Conservation (phyloP, 768 basidiomycete species). For the Amanita phalloides region DNA sequence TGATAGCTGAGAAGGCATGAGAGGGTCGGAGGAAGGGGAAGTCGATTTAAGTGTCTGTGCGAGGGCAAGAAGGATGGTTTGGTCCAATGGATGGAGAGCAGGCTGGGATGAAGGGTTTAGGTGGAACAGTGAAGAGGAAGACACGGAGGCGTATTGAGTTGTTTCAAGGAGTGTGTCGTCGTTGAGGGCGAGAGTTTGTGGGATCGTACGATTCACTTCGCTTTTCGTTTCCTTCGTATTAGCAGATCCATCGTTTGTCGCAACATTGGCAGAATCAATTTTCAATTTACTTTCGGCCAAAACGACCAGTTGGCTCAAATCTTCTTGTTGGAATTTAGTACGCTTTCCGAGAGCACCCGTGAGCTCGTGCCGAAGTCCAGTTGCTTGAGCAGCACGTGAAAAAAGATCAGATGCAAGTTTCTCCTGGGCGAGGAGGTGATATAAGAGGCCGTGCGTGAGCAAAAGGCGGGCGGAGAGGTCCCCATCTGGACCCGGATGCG, state of each 20-base stretch:
- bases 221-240: not conserved
- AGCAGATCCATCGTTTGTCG: conserved; percentile 5
- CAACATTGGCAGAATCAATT: conserved; percentile 16
- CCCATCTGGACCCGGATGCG: conserved; percentile 23
- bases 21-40: conserved; percentile 70
- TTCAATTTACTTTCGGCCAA: conserved; percentile 75
- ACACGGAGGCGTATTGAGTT: conserved; percentile 69
- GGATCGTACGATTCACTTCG: conserved; percentile 25
- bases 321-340: conserved; percentile 85
- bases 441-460: conserved; percentile 70
- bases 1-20: conserved; percentile 86
- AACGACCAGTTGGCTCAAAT: conserved; percentile 83
- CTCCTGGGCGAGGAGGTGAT: conserved; percentile 70
- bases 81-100: conserved; percentile 84
- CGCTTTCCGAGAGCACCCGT: conserved; percentile 89
- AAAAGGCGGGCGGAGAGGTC: conserved; percentile 60
- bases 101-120: conserved; percentile 82
- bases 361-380: conserved; percentile 78
- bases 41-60: conserved; percentile 88
- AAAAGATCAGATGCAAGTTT: conserved; percentile 71
- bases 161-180: conserved; percentile 95
- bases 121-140: conserved; percentile 31
- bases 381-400: conserved; percentile 63
- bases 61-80: conserved; percentile 83
- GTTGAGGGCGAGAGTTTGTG: conserved; percentile 78